Conservation (phyloP, 306 rosid genomes). For the Malus sylvestris region DNA sequence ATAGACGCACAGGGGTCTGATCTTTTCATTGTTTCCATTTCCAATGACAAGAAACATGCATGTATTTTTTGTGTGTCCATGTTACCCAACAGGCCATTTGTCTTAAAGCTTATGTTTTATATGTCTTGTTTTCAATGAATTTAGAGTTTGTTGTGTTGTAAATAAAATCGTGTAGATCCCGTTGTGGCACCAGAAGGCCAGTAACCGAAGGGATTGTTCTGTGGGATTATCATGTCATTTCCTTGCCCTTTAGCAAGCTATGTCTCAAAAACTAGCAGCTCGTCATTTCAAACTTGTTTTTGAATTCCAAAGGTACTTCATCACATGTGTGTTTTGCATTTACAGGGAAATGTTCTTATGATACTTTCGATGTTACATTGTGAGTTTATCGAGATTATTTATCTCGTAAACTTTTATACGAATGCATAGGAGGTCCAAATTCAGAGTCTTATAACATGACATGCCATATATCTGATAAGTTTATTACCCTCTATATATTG, state of each 20-base stretch:
- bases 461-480: too few species aligned
- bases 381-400: too few species aligned
- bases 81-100: too few species aligned
- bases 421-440: too few species aligned
- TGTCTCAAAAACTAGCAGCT: conserved; percentile 55
- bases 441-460: too few species aligned
- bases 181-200: conserved; percentile 73
- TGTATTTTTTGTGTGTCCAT: too few species aligned
- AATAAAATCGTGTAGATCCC: conserved; percentile 43
- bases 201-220: conserved; percentile 57
- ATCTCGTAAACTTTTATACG: too few species aligned
- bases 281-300: conserved; percentile 50
- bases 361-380: background rate
- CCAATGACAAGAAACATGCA: too few species aligned
- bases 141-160: background rate
- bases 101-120: background rate
- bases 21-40: too few species aligned
- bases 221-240: conserved; percentile 90
- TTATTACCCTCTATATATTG: too few species aligned
- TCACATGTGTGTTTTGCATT: background rate
- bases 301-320: conserved; percentile 52
- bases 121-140: background rate
- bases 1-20: too few species aligned
- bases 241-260: conserved; percentile 49
- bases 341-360: background rate